These are phyloP conservation scores for Lactifluus echinatus DNA, from an alignment of 768 basidiomycete species.

Conservation along the genomic window DNA sequence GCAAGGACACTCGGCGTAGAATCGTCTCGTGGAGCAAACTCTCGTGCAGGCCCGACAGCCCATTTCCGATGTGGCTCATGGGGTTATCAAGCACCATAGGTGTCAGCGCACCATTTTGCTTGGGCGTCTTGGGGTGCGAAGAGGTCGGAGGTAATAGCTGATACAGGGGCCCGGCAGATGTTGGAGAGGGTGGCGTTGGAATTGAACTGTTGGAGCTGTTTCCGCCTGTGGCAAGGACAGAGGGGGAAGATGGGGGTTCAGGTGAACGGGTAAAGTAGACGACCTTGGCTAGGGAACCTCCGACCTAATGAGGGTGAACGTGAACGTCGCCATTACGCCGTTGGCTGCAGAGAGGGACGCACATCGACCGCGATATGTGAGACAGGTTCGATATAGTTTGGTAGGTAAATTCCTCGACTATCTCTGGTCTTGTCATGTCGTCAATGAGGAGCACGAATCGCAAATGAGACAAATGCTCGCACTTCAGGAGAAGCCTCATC, in stretches of 20 bases:
- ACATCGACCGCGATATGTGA: conserved; percentile 98
- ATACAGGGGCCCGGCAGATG: conserved; percentile 23
- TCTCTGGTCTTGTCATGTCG: conserved; percentile 61
- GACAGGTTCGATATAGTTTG: conserved; percentile 94
- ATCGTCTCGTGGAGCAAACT: conserved; percentile 52
- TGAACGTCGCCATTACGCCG: conserved; percentile 14
- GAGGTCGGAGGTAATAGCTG: conserved; percentile 28
- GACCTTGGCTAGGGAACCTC: conserved; percentile 94
- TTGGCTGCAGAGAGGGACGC: conserved; percentile 31
- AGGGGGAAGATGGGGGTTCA: conserved; percentile 73
- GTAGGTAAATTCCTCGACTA: conserved; percentile 93
- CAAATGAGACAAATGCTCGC: conserved; percentile 25
- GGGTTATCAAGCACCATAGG: conserved; percentile 51
- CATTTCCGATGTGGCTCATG: conserved; percentile 30
- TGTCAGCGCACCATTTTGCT: conserved; percentile 69
- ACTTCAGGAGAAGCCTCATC: conserved; percentile 94
- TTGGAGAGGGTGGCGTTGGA: conserved; percentile 32
- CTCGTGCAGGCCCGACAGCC: conserved; percentile 30
- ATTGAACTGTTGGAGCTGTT: conserved; percentile 40
- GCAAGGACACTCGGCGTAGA: conserved; percentile 59
- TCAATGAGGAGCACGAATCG: conserved; percentile 7
- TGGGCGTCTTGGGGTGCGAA: conserved; percentile 34
- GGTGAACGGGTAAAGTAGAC: conserved; percentile 97
- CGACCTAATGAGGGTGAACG: conserved; percentile 52
- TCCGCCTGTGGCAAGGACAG: conserved; percentile 51